Conservation (phyloP, 805 yeast genomes). For the Scheffersomyces stipitis region DNA sequence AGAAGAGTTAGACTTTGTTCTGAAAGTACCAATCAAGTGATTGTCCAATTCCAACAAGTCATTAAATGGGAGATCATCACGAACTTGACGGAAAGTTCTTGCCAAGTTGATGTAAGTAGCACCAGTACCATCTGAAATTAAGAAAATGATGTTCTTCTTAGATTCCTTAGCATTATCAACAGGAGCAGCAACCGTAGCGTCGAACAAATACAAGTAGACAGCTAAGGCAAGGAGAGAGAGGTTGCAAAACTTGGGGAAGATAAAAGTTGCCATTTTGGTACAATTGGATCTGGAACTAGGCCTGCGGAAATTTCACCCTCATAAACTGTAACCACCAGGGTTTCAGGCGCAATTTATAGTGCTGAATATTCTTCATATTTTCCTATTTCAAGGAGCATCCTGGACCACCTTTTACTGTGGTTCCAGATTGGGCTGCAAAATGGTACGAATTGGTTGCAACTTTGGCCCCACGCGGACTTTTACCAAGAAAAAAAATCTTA, state of each 20-base stretch:
- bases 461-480: too few relatives aligned
- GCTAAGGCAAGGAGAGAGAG: not conserved
- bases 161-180: not conserved
- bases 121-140: conserved; percentile 92
- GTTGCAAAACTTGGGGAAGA: not conserved
- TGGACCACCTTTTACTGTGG: too few relatives aligned
- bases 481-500: too few relatives aligned
- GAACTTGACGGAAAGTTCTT: conserved; percentile 64
- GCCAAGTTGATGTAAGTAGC: conserved; percentile 80
- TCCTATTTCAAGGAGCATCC: too few relatives aligned
- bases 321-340: too few relatives aligned
- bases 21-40: conserved; percentile 72
- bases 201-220: not conserved
- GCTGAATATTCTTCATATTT: too few relatives aligned
- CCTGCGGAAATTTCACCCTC: too few relatives aligned
- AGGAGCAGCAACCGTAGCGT: not conserved
- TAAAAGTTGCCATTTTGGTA: not conserved
- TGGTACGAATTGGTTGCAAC: too few relatives aligned
- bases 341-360: too few relatives aligned
- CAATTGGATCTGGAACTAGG: too few relatives aligned
- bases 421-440: too few relatives aligned
- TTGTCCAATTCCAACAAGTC: conserved; percentile 64
- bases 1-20: conserved; percentile 75
- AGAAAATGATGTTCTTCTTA: conserved; percentile 74
- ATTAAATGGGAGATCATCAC: conserved; percentile 50